Conservation (phyloP, 495 filamentous ascomycete species). For the Podospora fimiseda region DNA sequence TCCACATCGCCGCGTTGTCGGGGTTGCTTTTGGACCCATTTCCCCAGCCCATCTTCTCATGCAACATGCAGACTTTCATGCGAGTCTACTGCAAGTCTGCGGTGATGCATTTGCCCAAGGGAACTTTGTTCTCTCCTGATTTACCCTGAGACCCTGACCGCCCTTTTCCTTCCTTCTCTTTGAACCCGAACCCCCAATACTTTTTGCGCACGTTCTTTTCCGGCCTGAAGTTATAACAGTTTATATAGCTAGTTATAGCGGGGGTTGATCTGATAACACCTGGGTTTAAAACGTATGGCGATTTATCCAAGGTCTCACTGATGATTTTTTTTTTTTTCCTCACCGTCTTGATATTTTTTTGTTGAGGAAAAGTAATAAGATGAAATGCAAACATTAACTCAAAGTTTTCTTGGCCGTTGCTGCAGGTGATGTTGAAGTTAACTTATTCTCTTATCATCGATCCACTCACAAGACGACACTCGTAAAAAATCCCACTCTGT, state of each 20-base stretch:
- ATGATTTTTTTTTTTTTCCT: neutral
- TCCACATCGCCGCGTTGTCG: neutral
- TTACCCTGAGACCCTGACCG: conserved; percentile 19
- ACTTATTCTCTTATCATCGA: neutral
- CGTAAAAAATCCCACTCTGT: conserved; percentile 3
- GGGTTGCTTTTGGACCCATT: neutral
- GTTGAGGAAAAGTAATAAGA: neutral
- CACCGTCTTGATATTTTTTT: neutral
- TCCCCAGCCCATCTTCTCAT: neutral
- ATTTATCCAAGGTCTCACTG: neutral
- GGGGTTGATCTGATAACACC: neutral
- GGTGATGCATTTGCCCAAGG: neutral
- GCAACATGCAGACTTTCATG: conserved; percentile 11
- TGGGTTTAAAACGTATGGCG: neutral
- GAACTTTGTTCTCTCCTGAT: neutral
- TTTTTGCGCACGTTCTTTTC: neutral
- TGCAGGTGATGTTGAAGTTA: neutral
- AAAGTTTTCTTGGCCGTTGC: conserved; percentile 2
- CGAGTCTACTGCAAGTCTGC: conserved; percentile 19
- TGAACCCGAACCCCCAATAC: conserved; percentile 18
- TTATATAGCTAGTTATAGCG: no score
- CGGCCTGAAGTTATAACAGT: neutral
- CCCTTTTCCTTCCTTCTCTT: conserved; percentile 14
- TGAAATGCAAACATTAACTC: conserved; percentile 1
- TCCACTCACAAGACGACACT: conserved; percentile 12